Evolutionary conservation across 495 filamentous ascomycete genomes (phyloP).

Genomic region (Neurospora sp.): DNA sequence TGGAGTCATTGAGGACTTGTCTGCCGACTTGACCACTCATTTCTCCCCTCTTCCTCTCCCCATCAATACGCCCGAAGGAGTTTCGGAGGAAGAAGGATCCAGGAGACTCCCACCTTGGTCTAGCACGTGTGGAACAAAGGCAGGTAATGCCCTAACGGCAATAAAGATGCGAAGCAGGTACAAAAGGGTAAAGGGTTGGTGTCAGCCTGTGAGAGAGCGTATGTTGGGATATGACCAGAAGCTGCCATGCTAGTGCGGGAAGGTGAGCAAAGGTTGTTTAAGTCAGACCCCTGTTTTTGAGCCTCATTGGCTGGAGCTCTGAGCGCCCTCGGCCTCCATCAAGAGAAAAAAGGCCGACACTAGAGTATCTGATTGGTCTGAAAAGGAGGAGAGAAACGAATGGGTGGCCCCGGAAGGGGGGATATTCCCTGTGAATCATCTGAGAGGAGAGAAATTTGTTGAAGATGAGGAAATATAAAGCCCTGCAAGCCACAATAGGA

Average conservation of each 20-base stretch:
- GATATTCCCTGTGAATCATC: slow-evolving; percentile 4
- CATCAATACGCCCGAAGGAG: not conserved
- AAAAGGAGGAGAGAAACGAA: slow-evolving; percentile 8
- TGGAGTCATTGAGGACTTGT: not conserved
- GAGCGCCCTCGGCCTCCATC: slow-evolving; percentile 23
- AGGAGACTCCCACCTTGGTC: slow-evolving; percentile 8
- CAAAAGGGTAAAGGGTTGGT: slow-evolving; percentile 7
- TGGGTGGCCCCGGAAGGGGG: slow-evolving; percentile 13
- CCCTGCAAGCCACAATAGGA: not conserved
- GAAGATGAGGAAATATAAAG: not conserved
- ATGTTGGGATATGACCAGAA: slow-evolving; percentile 13
- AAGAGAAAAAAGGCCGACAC: slow-evolving; percentile 14
- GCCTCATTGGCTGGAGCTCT: slow-evolving; percentile 23
- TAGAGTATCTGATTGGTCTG: slow-evolving; percentile 15
- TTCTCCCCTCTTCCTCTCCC: slow-evolving; percentile 1
- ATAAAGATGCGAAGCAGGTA: slow-evolving; percentile 14
- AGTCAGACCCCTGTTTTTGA: slow-evolving; percentile 26
- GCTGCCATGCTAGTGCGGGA: slow-evolving; percentile 22
- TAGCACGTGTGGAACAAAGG: slow-evolving; percentile 5
- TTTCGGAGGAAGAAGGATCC: slow-evolving; percentile 7
- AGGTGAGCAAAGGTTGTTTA: slow-evolving; percentile 25
- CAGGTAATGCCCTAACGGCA: slow-evolving; percentile 10
- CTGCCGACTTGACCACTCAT: not conserved
- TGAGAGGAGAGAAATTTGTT: slow-evolving; percentile 1
- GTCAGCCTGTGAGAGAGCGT: slow-evolving; percentile 15